These are phyloP conservation scores for Rhododendron griersonianum DNA, from an alignment of 148 eudicot species.

Conservation along the genomic window DNA sequence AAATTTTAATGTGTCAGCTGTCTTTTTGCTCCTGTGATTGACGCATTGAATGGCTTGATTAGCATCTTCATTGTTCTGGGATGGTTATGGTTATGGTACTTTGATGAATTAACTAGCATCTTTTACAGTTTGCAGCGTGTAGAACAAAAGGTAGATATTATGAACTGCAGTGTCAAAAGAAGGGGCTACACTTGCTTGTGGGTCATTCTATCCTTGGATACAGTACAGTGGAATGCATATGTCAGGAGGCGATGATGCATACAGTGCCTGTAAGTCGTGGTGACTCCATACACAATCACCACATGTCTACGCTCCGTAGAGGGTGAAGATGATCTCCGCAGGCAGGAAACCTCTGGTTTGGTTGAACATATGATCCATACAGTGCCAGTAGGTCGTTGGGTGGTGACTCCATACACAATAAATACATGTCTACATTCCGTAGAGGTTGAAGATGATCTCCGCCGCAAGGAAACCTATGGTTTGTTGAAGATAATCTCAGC, in stretches of 20 bases:
- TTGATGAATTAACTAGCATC: neutral
- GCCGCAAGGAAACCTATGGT: neutral
- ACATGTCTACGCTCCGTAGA: no score
- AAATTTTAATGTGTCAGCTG: neutral
- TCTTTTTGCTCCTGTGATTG: neutral
- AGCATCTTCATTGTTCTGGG: neutral
- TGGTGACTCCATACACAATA: no score
- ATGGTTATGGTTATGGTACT: neutral
- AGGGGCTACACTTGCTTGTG: neutral
- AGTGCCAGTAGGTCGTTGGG: no score
- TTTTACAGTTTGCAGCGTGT: neutral
- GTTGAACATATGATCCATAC: no score
- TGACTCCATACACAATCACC: no score
- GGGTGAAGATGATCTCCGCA: no score
- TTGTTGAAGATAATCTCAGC: neutral
- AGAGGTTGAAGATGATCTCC: neutral
- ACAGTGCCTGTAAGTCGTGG: no score
- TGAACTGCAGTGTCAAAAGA: neutral
- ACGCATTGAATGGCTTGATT: neutral
- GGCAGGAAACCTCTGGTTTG: no score
- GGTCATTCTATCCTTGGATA: neutral
- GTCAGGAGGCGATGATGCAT: no score
- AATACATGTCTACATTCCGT: neutral
- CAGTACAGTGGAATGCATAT: neutral
- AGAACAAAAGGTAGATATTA: neutral